Conservation (phyloP, 352 stramenopile species). For the Phytopythium oedochilum region DNA sequence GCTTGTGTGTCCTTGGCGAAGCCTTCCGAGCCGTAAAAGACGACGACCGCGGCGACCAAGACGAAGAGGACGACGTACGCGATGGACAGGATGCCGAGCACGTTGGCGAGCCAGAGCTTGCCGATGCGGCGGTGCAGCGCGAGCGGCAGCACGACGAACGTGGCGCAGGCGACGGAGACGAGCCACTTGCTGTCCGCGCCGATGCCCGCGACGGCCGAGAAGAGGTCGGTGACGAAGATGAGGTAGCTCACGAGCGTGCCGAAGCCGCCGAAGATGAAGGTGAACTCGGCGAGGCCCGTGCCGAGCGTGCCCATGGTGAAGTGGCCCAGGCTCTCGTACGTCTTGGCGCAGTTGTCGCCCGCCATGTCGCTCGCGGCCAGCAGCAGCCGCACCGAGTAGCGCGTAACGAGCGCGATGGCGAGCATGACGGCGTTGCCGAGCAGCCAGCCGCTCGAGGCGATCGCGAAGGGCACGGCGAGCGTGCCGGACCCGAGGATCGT, state of each 20-base stretch:
- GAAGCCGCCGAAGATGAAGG: constrained; percentile 82
- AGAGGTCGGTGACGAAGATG: constrained; percentile 77
- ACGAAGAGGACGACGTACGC: constrained; percentile 29
- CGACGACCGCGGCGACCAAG: constrained; percentile 34
- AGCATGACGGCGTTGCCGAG: constrained; percentile 67
- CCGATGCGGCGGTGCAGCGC: constrained; percentile 52
- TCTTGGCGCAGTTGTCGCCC: constrained; percentile 55
- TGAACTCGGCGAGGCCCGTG: constrained; percentile 67
- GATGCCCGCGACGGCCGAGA: constrained; percentile 38
- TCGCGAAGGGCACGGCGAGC: constrained; percentile 64
- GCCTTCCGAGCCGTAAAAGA: constrained; percentile 3
- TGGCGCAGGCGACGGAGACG: constrained; percentile 32
- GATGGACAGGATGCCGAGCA: constrained; percentile 4
- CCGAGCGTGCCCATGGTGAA: constrained; percentile 63
- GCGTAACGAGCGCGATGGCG: constrained; percentile 61
- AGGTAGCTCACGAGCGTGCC: constrained; percentile 79
- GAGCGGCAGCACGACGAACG: constrained; percentile 48
- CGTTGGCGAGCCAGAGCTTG: constrained; percentile 25
- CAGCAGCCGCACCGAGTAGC: constrained; percentile 71
- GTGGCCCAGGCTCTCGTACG: constrained; percentile 71
- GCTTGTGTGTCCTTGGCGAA: constrained; percentile 22
- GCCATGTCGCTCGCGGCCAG: constrained; percentile 59
- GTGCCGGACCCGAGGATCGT: constrained; percentile 74
- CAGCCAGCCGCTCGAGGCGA: constrained; percentile 68
- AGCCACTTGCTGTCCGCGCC: constrained; percentile 39